Percentiles rank a stretch among this genome's conserved stretches.
Conservation (phyloP, 2,329 filamentous ascomycete genomes). For the Metarhizium guizhouense region DNA sequence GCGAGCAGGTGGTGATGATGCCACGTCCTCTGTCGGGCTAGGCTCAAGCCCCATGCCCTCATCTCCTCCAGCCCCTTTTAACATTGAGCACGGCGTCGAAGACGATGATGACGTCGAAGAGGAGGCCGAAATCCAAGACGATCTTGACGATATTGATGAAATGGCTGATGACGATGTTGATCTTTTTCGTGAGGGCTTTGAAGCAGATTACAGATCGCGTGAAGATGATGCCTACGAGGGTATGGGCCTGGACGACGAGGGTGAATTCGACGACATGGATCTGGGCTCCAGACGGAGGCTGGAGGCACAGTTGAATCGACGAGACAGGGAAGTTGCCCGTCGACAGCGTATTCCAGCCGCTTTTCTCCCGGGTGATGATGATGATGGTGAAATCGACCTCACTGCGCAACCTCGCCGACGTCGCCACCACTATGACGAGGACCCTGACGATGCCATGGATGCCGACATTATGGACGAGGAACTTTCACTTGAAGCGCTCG, state of each 20-base stretch:
- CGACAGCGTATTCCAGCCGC: constrained; percentile 60
- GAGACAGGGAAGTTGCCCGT: constrained; percentile 63
- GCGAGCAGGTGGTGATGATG: constrained; percentile 42
- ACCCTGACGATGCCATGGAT: constrained; percentile 83
- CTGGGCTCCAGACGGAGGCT: constrained; percentile 58
- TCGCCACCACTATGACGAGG: constrained; percentile 88
- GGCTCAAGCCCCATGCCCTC: constrained; percentile 58
- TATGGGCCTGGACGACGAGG: constrained; percentile 68
- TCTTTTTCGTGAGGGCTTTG: constrained; percentile 65
- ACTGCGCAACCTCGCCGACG: constrained; percentile 77
- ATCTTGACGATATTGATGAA: constrained; percentile 71
- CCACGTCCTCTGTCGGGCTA: constrained; percentile 38
- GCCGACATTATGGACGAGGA: constrained; percentile 95
- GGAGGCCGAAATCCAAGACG: constrained; percentile 62
- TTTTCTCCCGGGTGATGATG: constrained; percentile 73
- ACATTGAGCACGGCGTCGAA: constrained; percentile 57
- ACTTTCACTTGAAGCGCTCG: constrained; percentile 80
- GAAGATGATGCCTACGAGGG: constrained; percentile 62
- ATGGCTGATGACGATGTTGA: constrained; percentile 75
- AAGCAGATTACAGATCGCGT: constrained; percentile 60
- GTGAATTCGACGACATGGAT: constrained; percentile 63
- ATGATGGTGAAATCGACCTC: constrained; percentile 76
- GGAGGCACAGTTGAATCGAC: constrained; percentile 62
- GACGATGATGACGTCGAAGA: constrained; percentile 66
- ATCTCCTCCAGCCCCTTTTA: constrained; percentile 50